A percentile compares a stretch with the other conserved stretches of the same genome.
Conservation (phyloP, 305 asterid species). For the Fraxinus angustifolia region DNA sequence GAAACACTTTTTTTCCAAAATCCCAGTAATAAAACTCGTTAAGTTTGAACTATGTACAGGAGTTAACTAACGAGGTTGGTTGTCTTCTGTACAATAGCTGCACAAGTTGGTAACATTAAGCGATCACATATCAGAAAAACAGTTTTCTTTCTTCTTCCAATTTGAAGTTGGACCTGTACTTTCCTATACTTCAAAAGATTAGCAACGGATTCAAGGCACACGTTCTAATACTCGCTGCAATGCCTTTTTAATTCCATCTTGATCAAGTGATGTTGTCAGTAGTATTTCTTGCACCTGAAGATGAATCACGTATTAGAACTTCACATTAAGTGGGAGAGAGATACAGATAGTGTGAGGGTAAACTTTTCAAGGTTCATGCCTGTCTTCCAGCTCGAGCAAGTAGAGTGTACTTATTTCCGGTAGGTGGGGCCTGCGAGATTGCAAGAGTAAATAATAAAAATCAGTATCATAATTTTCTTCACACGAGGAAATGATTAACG, state of each 20-base stretch:
- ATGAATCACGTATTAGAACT: slow-evolving; percentile 23
- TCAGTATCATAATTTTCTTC: background rate
- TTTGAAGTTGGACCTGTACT: slow-evolving; percentile 3
- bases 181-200: slow-evolving; percentile 3
- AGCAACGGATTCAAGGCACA: slow-evolving; percentile 47
- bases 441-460: slow-evolving; percentile 5
- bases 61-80: background rate
- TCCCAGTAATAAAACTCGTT: background rate
- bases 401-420: slow-evolving; percentile 65
- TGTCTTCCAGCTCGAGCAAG: slow-evolving; percentile 99
- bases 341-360: background rate
- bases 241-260: slow-evolving; percentile 80
- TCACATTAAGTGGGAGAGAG: background rate
- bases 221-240: slow-evolving; percentile 80
- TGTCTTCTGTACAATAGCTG: slow-evolving; percentile 17
- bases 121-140: background rate
- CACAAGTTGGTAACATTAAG: background rate
- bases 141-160: background rate
- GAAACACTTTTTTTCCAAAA: background rate
- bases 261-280: slow-evolving; percentile 74
- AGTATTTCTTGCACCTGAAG: slow-evolving; percentile 81
- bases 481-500: background rate
- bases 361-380: slow-evolving; percentile 31
- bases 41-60: background rate
- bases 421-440: slow-evolving; percentile 65